These are phyloP conservation scores for Scheffersomyces illinoinensis DNA, from an alignment of 1,139 yeast genomes.

Conservation along the genomic window DNA sequence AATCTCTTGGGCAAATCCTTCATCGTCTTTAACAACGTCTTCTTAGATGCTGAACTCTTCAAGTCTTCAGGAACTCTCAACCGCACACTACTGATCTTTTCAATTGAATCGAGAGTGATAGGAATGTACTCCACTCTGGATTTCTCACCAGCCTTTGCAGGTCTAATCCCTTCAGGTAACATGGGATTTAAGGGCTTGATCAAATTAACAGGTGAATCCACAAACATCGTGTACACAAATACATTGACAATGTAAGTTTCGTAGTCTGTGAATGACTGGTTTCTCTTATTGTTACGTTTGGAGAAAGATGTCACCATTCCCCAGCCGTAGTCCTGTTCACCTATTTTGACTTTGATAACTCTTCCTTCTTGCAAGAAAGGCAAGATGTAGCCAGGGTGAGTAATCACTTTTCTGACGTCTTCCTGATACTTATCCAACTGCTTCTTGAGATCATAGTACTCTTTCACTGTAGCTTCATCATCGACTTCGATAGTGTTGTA, in stretches of 20 bases:
- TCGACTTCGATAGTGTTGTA: constrained; percentile 56
- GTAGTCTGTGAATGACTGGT: constrained; percentile 65
- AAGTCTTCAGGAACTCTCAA: constrained; percentile 80
- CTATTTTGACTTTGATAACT: constrained; percentile 65
- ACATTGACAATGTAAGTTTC: constrained; percentile 88
- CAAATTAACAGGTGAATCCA: constrained; percentile 71
- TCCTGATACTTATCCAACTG: constrained; percentile 69
- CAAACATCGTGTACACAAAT: constrained; percentile 75
- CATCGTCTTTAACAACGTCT: constrained; percentile 73
- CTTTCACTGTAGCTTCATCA: constrained; percentile 72
- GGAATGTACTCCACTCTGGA: constrained; percentile 80
- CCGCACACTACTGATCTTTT: constrained; percentile 75
- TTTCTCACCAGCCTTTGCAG: constrained; percentile 71
- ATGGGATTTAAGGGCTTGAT: constrained; percentile 72
- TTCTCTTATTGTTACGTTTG: constrained; percentile 66
- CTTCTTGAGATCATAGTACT: constrained; percentile 77
- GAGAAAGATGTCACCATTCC: constrained; percentile 80
- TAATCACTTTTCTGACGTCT: constrained; percentile 82
- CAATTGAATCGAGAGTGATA: constrained; percentile 75
- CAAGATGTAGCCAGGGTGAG: constrained; percentile 86
- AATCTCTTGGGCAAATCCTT: constrained; percentile 78
- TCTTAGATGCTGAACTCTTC: constrained; percentile 68
- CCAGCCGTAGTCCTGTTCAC: constrained; percentile 83
- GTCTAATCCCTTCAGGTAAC: constrained; percentile 86
- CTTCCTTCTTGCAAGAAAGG: constrained; percentile 90